Conservation (phyloP, 2,329 filamentous ascomycete species). For the Neocatenulostroma microsporum region DNA sequence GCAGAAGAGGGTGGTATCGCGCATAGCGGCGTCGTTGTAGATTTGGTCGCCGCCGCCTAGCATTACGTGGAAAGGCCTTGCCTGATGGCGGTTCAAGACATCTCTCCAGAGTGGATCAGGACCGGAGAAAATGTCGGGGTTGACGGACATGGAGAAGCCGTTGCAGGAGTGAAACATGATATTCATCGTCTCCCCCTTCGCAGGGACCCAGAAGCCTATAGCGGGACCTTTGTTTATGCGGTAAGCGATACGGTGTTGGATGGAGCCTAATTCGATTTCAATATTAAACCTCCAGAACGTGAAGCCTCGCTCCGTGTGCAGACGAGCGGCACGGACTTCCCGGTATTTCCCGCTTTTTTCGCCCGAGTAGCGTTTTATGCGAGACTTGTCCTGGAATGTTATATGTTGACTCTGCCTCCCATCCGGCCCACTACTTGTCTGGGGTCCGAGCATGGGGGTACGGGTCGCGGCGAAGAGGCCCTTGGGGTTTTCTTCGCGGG, state of each 20-base stretch:
- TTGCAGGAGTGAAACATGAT: conserved; percentile 99
- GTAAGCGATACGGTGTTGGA: conserved; percentile 83
- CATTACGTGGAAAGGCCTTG: conserved; percentile 94
- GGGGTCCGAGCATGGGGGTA: conserved; percentile 26
- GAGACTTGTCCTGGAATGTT: conserved; percentile 36
- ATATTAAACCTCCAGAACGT: conserved; percentile 98
- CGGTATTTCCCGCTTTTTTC: conserved; percentile 74
- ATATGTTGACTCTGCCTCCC: conserved; percentile 24
- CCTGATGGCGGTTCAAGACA: conserved; percentile 86
- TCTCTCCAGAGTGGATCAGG: conserved; percentile 97
- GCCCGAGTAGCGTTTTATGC: conserved; percentile 57
- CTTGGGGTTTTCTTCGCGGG: conserved; percentile 66
- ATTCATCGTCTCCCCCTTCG: conserved; percentile 80
- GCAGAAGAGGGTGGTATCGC: conserved; percentile 66
- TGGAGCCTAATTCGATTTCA: conserved; percentile 73
- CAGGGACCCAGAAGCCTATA: conserved; percentile 90
- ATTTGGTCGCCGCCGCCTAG: conserved; percentile 94
- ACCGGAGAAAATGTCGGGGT: conserved; percentile 73
- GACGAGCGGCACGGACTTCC: conserved; percentile 70
- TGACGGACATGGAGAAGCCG: conserved; percentile 76
- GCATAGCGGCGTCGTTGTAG: conserved; percentile 81
- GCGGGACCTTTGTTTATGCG: conserved; percentile 88
- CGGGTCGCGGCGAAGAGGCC: conserved; percentile 64
- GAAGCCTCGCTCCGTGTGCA: conserved; percentile 76
- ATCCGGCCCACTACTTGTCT: conserved; percentile 17